Evolutionary conservation across 495 filamentous ascomycete genomes (phyloP), one percentile per base, ranked within the genome.

Genomic region (Penicillium taxi): DNA sequence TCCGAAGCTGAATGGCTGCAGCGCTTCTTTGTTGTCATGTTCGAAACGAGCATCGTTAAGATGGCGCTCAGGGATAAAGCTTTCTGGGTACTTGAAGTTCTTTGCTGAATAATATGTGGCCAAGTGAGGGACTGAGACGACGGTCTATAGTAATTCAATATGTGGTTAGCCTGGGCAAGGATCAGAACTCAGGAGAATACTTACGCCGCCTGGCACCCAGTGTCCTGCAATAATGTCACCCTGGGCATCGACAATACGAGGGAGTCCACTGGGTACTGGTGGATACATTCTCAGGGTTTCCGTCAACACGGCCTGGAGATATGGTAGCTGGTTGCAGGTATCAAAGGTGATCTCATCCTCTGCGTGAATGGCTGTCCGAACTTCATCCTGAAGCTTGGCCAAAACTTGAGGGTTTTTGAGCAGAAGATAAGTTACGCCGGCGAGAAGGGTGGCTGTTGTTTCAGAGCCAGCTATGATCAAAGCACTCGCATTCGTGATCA

Each of bases 381-480:
- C 62, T 44, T 78, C 75, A 0, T 53, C 41, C 1, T 52, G 52
- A 7, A 79, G 50, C 44, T 64, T 70, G 6, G 51, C 38, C 15
- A 72, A 41, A 0, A 54, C 42, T 2, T 56, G 32, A 0, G 62
- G 70, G 47, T 73, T 60, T 2, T 40, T 68, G 0, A 68, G 41
- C 1, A 81, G 52, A 5, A 72, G 51, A 45, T 66, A 80, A 0
- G 65, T 64, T 0, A 63, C 61, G 1, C 66, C 73, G 1, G 66
- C 59, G n/a, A 82, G 56, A 0, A 69, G 32, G 0, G 75, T 78
- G 2, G 76, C 75, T 4, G 75, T 75, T 1, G 78, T 79, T 44
- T 81, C 77, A 0, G 66, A 70, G n/a, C 74, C 74, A 21, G 59
- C 74, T 11, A 71, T 63, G 17, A 74, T 58, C 7, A 58, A 18